These are phyloP conservation scores for Entomortierella chlamydospora DNA, from an alignment of 192 early-diverging fungal species.

Conservation along the genomic window DNA sequence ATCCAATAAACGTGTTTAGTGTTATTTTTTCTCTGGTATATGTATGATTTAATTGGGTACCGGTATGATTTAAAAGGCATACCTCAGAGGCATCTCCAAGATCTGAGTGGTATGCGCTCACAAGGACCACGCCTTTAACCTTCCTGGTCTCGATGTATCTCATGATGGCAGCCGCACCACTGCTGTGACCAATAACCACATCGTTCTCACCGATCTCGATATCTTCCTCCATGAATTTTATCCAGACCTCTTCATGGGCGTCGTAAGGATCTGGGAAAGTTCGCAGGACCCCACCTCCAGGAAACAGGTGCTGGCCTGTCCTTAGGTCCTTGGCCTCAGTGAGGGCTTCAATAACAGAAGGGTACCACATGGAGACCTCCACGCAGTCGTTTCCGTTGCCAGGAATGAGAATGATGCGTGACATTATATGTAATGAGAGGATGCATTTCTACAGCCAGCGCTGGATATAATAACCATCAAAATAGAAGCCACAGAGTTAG, in stretches of 20 bases:
- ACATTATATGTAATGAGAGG: slow-evolving; percentile 10
- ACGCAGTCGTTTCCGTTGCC: slow-evolving; percentile 54
- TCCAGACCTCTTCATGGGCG: slow-evolving; percentile 54
- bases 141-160: slow-evolving; percentile 48
- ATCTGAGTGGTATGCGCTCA: slow-evolving; percentile 56
- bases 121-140: slow-evolving; percentile 54
- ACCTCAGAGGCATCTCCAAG: slow-evolving; percentile 50
- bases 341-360: slow-evolving; percentile 39
- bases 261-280: slow-evolving; percentile 55
- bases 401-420: slow-evolving; percentile 51
- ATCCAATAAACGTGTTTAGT: neutral
- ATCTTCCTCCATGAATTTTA: slow-evolving; percentile 43
- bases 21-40: neutral
- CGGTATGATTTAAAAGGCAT: too few species aligned
- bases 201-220: slow-evolving; percentile 33
- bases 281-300: slow-evolving; percentile 31
- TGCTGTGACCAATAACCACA: slow-evolving; percentile 55
- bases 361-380: slow-evolving; percentile 56
- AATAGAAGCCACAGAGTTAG: too few species aligned
- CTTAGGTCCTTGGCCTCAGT: slow-evolving; percentile 14
- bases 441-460: neutral
- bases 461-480: too few species aligned
- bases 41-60: too few species aligned
- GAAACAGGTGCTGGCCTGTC: slow-evolving; percentile 35
- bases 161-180: slow-evolving; percentile 48